Evolutionary conservation across 2,329 filamentous ascomycete species (phyloP).

Genomic region (Bipolaris oryzae): DNA sequence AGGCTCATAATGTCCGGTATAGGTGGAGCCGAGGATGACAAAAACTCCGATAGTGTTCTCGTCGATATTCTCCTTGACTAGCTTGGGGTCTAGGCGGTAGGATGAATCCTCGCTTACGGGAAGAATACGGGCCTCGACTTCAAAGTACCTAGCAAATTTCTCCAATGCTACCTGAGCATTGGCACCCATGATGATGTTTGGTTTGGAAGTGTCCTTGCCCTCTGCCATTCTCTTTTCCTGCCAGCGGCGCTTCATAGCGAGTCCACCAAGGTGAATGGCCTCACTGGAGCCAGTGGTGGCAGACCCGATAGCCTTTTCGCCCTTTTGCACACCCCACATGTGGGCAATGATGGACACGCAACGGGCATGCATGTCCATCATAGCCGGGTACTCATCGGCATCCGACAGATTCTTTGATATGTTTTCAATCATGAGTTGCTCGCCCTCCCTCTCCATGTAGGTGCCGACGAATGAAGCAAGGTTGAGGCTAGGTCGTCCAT

Average conservation of each 20-base stretch:
- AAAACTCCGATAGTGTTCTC: conserved; percentile 81
- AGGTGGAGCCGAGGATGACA: conserved; percentile 73
- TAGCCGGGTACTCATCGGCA: conserved; percentile 57
- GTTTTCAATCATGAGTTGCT: conserved; percentile 70
- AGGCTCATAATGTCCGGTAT: conserved; percentile 75
- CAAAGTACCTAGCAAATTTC: conserved; percentile 76
- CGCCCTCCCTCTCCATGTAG: conserved; percentile 71
- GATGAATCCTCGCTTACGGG: conserved; percentile 66
- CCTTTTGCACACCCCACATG: conserved; percentile 67
- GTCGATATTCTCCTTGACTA: conserved; percentile 70
- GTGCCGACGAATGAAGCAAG: conserved; percentile 72
- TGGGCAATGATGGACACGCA: conserved; percentile 72
- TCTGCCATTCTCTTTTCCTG: conserved; percentile 65
- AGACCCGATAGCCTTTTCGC: conserved; percentile 69
- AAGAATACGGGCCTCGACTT: conserved; percentile 70
- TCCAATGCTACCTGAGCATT: conserved; percentile 76
- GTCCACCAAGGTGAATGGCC: conserved; percentile 71
- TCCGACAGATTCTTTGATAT: conserved; percentile 75
- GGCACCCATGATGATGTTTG: conserved; percentile 76
- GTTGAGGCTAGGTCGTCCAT: conserved; percentile 67
- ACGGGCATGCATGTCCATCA: conserved; percentile 65
- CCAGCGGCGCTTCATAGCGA: conserved; percentile 73
- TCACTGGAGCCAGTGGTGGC: conserved; percentile 75
- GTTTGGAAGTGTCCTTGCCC: conserved; percentile 67
- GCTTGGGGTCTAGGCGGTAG: conserved; percentile 66